phyloP scores from a whole-genome alignment of 1,284 basidiomycete species.

The Phellopilus nigrolimitatus region DNA sequence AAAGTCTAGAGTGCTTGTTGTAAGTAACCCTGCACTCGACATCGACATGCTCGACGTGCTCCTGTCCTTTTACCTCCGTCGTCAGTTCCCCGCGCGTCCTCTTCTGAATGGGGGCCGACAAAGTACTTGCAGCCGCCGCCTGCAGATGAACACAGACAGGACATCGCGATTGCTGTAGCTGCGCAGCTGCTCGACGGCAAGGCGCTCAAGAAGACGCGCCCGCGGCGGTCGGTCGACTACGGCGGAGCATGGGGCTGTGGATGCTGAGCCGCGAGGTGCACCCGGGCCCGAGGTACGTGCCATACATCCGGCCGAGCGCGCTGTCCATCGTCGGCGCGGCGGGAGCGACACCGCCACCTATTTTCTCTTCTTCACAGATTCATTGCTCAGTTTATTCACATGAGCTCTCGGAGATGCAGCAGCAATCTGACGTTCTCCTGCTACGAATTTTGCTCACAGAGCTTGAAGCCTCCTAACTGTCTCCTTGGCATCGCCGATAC shows the following conservation, averaged over 20 bases:
- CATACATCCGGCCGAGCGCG: slow-evolving; percentile 74
- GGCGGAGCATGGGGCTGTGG: slow-evolving; percentile 64
- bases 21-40: too few species aligned
- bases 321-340: slow-evolving; percentile 84
- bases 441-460: too few species aligned
- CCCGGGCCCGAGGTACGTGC: slow-evolving; percentile 67
- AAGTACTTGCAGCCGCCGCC: slow-evolving; percentile 47
- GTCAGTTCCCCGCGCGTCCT: slow-evolving; percentile 5
- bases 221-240: slow-evolving; percentile 92
- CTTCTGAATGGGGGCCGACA: slow-evolving; percentile 39
- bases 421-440: too few species aligned
- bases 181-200: slow-evolving; percentile 67
- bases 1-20: too few species aligned
- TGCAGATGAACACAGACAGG: slow-evolving; percentile 68
- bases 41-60: slow-evolving; percentile 14
- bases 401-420: too few species aligned
- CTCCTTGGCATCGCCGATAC: too few species aligned
- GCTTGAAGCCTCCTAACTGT: too few species aligned
- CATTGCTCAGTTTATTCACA: too few species aligned
- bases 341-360: too few species aligned
- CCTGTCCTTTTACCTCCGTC: slow-evolving; percentile 18
- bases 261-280: slow-evolving; percentile 55
- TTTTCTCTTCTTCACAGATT: too few species aligned
- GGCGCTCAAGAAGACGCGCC: slow-evolving; percentile 84
- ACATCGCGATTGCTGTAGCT: slow-evolving; percentile 70